Conservation (phyloP, 495 filamentous ascomycete genomes). For the Neurospora tetraspora region DNA sequence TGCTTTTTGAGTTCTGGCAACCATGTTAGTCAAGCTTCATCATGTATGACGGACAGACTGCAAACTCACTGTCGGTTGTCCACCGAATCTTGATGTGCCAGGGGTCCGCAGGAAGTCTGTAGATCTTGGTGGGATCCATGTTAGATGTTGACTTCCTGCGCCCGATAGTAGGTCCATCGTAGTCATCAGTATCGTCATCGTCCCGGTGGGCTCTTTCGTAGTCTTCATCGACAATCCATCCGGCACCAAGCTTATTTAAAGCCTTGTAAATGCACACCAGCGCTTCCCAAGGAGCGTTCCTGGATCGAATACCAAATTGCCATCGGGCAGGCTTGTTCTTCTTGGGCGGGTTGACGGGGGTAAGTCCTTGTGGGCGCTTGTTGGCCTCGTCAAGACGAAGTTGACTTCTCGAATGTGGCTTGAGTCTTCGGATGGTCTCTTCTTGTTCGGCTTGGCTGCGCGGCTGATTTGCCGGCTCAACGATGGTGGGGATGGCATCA, state of each 20-base stretch:
- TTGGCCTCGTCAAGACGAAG: slow-evolving; percentile 49
- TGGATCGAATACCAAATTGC: slow-evolving; percentile 94
- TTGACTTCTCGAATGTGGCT: slow-evolving; percentile 61
- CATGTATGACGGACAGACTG: slow-evolving; percentile 12
- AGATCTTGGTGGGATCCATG: slow-evolving; percentile 34
- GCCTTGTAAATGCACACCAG: slow-evolving; percentile 91
- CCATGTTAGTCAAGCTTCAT: slow-evolving; percentile 8
- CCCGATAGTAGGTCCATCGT: slow-evolving; percentile 4
- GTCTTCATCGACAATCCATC: slow-evolving; percentile 62
- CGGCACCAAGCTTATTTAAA: slow-evolving; percentile 71
- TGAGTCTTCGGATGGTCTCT: slow-evolving; percentile 62
- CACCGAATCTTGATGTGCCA: slow-evolving; percentile 94
- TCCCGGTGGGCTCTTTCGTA: slow-evolving; percentile 27
- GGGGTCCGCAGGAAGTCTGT: slow-evolving; percentile 80
- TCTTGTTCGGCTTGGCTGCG: slow-evolving; percentile 65
- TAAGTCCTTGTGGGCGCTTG: slow-evolving; percentile 56
- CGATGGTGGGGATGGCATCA: slow-evolving; percentile 27
- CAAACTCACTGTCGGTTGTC: slow-evolving; percentile 59
- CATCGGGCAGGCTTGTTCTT: slow-evolving; percentile 67
- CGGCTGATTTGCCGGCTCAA: slow-evolving; percentile 40
- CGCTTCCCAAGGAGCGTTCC: slow-evolving; percentile 88
- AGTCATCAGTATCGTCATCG: not conserved
- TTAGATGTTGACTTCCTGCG: slow-evolving; percentile 6
- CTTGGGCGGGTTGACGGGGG: slow-evolving; percentile 50
- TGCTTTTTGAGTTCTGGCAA: slow-evolving; percentile 27